Evolutionary conservation across 345 rosid species (phyloP).

Genomic region (Eutrema heterophyllum): DNA sequence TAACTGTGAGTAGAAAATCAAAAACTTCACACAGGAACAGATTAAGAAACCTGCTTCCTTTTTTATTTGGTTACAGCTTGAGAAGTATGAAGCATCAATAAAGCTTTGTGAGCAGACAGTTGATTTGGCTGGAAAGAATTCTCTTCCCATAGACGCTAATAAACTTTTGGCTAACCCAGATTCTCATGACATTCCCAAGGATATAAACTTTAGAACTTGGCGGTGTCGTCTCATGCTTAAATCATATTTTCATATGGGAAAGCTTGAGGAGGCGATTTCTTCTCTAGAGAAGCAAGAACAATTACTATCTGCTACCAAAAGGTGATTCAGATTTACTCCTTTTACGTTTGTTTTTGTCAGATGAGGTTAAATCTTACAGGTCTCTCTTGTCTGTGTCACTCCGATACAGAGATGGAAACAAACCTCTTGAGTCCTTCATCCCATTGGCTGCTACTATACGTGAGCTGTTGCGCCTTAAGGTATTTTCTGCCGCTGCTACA

Average conservation of each 20-base stretch:
- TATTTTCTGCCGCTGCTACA: slow-evolving; percentile 23
- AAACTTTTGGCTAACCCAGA: slow-evolving; percentile 32
- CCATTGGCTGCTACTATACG: slow-evolving; percentile 59
- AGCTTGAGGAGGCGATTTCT: slow-evolving; percentile 77
- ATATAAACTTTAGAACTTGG: slow-evolving; percentile 56
- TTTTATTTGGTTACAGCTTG: slow-evolving; percentile 56
- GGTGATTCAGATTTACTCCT: slow-evolving; percentile 36
- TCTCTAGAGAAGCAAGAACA: slow-evolving; percentile 65
- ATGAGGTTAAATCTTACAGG: slow-evolving; percentile 9
- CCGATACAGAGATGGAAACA: slow-evolving; percentile 38
- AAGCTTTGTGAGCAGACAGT: slow-evolving; percentile 74
- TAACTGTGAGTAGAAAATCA: neutral
- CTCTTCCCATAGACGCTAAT: slow-evolving; percentile 29
- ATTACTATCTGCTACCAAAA: slow-evolving; percentile 32
- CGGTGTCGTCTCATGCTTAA: slow-evolving; percentile 55
- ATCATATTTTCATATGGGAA: slow-evolving; percentile 81
- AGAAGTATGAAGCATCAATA: slow-evolving; percentile 78
- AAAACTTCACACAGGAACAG: neutral
- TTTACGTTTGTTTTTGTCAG: neutral
- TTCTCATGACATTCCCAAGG: slow-evolving; percentile 37
- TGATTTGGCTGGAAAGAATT: slow-evolving; percentile 69
- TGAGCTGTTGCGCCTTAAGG: slow-evolving; percentile 79
- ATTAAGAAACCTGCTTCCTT: neutral
- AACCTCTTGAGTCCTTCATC: slow-evolving; percentile 47
- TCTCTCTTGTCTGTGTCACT: slow-evolving; percentile 8